Base-by-base conservation (phyloP, 768 basidiomycete species). In the Ramaria rubella region DNA sequence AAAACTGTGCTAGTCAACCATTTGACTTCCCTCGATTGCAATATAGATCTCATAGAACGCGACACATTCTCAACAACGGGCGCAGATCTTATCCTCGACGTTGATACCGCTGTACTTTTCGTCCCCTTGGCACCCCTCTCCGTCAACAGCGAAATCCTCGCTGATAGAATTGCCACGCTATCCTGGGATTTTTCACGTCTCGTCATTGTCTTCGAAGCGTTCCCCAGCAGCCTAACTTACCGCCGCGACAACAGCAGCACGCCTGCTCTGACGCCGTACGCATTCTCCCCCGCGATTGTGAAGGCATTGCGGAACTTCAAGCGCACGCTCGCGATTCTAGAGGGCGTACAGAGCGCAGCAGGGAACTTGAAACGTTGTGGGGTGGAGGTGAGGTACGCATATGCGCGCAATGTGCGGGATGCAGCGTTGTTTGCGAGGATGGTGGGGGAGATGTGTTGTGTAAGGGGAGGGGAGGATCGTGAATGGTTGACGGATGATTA, bases 221-320 rank as follows among this genome's bases (percentile, higher is more conserved):
- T 83, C 60, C 81, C 83, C 4, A 73, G 74, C 15, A 71, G 74
- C 4, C 63, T 64, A 55, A 73, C 75, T 27, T 71, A 70, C 59
- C 67, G 55, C 15, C 64, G 60, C 17, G 57, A 56, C 21, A 54
- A 26, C 50, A 53, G 49, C n/a, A 51, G 59, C 6, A 44, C 12
- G 59, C 27, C 58, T 43, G 36, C 12, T 30, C 27, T 44, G 19
- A 23, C 45, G 17, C 49, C 68, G 60, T 74, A 75, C 52, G 79
- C 82, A 0, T 88, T 84, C 63, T 80, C 85, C 0, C 80, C 81
- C 2, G 83, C 86, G 0, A 77, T 86, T 36, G 61, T 87, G 55
- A 89, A 85, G 60, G 82, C 86, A 0, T 70, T 90, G 62, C 83
- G 80, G 68, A 86, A 79, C 65, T 76, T 92, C 29, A 71, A 81